A percentile compares a stretch with the other conserved stretches of the same genome.
Conservation (phyloP, 179 eudicot genomes). For the Silene noctiflora region DNA sequence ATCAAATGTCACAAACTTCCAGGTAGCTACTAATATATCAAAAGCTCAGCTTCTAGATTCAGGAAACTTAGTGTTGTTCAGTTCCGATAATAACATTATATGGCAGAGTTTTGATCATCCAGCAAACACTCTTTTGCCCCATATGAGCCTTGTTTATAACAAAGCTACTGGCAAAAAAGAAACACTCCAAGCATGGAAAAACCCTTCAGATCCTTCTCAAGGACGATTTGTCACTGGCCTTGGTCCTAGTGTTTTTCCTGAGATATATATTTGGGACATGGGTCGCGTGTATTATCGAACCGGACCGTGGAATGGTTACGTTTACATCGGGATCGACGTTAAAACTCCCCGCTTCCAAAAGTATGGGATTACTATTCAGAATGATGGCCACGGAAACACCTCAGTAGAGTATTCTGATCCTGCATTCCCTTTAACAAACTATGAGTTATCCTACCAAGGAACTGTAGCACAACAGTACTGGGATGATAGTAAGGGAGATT, state of each 20-base stretch:
- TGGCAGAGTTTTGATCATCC: constrained; percentile 67
- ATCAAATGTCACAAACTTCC: constrained; percentile 15
- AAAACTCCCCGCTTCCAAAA: neutral
- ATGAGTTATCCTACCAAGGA: constrained; percentile 21
- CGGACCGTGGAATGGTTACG: constrained; percentile 35
- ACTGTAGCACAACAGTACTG: neutral
- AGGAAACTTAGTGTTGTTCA: constrained; percentile 44
- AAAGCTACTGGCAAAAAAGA: neutral
- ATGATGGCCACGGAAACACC: constrained; percentile 3
- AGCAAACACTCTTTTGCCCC: constrained; percentile 36
- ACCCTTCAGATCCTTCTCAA: constrained; percentile 35
- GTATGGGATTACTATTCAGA: constrained; percentile 2
- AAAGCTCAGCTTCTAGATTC: constrained; percentile 38
- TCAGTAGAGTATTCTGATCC: constrained; percentile 5
- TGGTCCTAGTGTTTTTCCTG: constrained; percentile 8
- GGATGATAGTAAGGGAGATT: constrained; percentile 22
- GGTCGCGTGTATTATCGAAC: constrained; percentile 24
- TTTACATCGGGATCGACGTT: constrained; percentile 23
- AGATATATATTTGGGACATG: constrained; percentile 24
- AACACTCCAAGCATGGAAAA: constrained; percentile 30
- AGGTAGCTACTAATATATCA: neutral
- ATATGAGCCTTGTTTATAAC: constrained; percentile 21
- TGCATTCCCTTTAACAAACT: neutral
- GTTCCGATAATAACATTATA: constrained; percentile 15
- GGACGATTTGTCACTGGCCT: constrained; percentile 28